Conservation (phyloP, 331 rosid species). For the Quercus tomentella region DNA sequence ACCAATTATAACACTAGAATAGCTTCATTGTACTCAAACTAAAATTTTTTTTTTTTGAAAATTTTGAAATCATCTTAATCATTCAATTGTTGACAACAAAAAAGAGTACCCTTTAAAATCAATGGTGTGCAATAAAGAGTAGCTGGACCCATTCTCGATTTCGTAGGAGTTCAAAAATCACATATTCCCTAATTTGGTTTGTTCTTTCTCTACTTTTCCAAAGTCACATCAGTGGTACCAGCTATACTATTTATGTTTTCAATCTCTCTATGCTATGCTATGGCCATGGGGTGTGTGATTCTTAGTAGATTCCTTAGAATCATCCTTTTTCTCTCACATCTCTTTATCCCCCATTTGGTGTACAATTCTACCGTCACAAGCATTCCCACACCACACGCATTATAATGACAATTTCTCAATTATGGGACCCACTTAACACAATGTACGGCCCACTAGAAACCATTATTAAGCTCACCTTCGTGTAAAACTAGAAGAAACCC, state of each 20-base stretch:
- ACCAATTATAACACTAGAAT: no score
- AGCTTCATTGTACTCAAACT: no score
- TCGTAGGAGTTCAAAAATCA: slow-evolving; percentile 12
- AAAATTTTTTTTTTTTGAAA: background rate
- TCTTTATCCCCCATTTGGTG: background rate
- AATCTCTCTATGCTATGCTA: no score
- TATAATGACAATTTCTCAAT: background rate
- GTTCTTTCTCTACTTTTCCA: slow-evolving; percentile 4
- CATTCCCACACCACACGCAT: background rate
- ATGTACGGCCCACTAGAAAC: background rate
- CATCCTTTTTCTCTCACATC: slow-evolving; percentile 21
- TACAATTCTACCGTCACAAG: background rate
- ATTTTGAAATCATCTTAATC: background rate
- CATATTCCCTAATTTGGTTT: slow-evolving; percentile 30
- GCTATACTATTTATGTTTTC: slow-evolving; percentile 17
- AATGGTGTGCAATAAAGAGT: background rate
- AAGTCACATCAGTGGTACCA: background rate
- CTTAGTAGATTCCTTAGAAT: slow-evolving; percentile 46
- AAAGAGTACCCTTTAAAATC: background rate
- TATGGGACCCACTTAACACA: background rate
- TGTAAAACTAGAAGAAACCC: background rate
- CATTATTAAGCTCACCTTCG: background rate
- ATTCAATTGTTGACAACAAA: background rate
- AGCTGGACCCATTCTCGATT: background rate
- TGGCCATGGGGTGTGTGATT: background rate